Percentiles rank a stretch among this genome's conserved stretches.
These are phyloP conservation scores for Verticillium isaacii DNA, from an alignment of 2,329 filamentous ascomycete genomes.

Conservation along the genomic window DNA sequence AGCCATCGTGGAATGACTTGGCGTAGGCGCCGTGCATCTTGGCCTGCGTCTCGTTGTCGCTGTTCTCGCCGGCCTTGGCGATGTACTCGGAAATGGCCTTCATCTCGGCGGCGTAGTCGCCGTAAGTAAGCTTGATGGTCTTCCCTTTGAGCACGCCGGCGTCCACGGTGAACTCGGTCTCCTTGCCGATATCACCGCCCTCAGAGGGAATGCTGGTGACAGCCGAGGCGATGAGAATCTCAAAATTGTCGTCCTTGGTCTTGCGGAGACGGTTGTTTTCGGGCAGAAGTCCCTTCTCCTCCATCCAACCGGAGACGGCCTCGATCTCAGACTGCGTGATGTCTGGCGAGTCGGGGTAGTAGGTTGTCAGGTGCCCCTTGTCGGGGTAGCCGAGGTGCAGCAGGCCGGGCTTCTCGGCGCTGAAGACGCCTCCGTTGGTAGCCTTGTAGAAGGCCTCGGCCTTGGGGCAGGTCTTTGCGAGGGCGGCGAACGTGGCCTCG, in stretches of 20 bases:
- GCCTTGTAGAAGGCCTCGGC: conserved; percentile 61
- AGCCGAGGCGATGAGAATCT: conserved; percentile 71
- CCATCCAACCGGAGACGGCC: conserved; percentile 67
- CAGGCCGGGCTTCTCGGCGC: conserved; percentile 55
- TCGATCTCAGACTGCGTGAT: conserved; percentile 74
- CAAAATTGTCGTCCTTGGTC: conserved; percentile 57
- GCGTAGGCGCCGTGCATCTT: conserved; percentile 71
- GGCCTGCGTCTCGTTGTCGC: conserved; percentile 69
- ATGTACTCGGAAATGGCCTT: conserved; percentile 61
- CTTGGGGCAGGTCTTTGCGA: conserved; percentile 57
- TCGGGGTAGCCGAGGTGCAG: conserved; percentile 75
- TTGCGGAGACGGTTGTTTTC: conserved; percentile 77
- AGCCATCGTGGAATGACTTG: conserved; percentile 70
- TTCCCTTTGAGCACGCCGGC: conserved; percentile 60
- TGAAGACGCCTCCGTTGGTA: conserved; percentile 69
- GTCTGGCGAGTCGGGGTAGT: conserved; percentile 70
- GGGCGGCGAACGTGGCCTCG: conserved; percentile 57
- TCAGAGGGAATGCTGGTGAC: conserved; percentile 51
- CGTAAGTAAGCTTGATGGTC: conserved; percentile 67
- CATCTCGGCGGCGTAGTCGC: conserved; percentile 72
- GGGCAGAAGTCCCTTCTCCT: conserved; percentile 63
- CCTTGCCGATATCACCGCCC: conserved; percentile 66
- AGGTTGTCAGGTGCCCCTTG: conserved; percentile 72
- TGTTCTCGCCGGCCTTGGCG: conserved; percentile 62
- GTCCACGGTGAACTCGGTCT: conserved; percentile 54